phyloP scores from a whole-genome alignment of 192 early-diverging fungal genomes.

The Funneliformis geosporum region DNA sequence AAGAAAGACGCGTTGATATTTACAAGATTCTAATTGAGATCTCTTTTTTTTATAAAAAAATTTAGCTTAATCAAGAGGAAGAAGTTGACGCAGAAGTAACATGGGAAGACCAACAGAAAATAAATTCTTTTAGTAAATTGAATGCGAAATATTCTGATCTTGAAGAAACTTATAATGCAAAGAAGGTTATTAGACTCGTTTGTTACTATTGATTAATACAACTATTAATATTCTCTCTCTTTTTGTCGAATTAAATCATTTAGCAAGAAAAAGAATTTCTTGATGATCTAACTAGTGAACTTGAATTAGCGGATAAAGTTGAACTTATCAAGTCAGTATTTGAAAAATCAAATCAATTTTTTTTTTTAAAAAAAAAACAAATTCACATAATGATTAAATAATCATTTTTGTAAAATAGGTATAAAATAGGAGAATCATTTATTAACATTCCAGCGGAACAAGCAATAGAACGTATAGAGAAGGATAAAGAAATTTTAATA shows the following conservation, averaged over 20 bases:
- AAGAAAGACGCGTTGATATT: not conserved
- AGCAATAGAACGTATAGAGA: constrained; percentile 67
- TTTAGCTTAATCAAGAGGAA: constrained; percentile 60
- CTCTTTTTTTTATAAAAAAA: not conserved
- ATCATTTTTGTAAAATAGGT: constrained; percentile 41
- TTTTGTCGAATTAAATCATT: not conserved
- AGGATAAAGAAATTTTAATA: not conserved
- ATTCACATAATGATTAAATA: constrained; percentile 18
- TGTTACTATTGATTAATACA: not conserved
- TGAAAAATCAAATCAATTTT: not conserved
- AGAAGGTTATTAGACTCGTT: constrained; percentile 62
- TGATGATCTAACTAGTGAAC: constrained; percentile 88
- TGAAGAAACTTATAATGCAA: constrained; percentile 76
- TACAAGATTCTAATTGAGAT: not conserved
- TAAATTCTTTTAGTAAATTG: constrained; percentile 91
- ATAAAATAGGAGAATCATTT: constrained; percentile 90
- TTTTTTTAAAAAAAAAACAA: not conserved
- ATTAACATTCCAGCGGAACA: constrained; percentile 71
- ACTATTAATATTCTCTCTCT: too few species aligned
- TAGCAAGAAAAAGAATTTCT: constrained; percentile 85
- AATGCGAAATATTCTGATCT: constrained; percentile 75
- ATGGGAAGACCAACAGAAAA: constrained; percentile 97
- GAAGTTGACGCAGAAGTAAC: constrained; percentile 89
- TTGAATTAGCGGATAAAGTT: constrained; percentile 92
- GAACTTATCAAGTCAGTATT: constrained; percentile 32